A percentile compares a stretch with the other conserved stretches of the same genome.
These are phyloP conservation scores for Isatis tinctoria DNA, from an alignment of 345 rosid species.

Conservation along the genomic window DNA sequence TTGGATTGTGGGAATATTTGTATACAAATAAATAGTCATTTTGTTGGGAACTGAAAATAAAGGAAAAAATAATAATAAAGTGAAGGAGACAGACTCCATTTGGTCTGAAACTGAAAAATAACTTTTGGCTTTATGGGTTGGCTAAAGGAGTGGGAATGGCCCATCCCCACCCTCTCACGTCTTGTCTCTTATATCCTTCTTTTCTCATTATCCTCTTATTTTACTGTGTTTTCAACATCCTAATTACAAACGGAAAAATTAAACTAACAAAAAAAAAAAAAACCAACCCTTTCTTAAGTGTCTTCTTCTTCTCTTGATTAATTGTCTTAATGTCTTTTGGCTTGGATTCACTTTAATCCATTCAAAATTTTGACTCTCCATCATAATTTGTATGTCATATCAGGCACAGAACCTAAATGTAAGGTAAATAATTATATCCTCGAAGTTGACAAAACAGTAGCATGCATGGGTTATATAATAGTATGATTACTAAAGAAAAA, in stretches of 20 bases:
- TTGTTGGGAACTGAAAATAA: constrained; percentile 19
- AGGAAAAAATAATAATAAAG: not conserved
- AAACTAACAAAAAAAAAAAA: constrained; percentile 9
- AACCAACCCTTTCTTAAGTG: not conserved
- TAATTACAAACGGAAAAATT: constrained; percentile 23
- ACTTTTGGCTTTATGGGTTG: constrained; percentile 39
- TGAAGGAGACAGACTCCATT: constrained; percentile 27
- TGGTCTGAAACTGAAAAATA: constrained; percentile 38
- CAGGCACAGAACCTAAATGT: not conserved
- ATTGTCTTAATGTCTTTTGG: not conserved
- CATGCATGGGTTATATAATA: too few species aligned
- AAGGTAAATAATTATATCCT: constrained; percentile 6
- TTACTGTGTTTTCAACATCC: not conserved
- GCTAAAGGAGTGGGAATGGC: constrained; percentile 39
- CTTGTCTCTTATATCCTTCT: constrained; percentile 29
- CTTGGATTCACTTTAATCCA: constrained; percentile 6
- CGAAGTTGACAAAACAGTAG: not conserved
- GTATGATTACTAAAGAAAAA: not conserved
- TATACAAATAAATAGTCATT: not conserved
- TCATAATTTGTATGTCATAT: not conserved
- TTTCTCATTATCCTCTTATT: constrained; percentile 15
- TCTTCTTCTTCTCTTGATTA: constrained; percentile 4
- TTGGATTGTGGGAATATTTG: not conserved
- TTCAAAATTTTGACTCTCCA: constrained; percentile 13
- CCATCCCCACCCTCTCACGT: constrained; percentile 40